Base-by-base conservation (phyloP, 2,329 filamentous ascomycete species). In the Beauveria australis region DNA sequence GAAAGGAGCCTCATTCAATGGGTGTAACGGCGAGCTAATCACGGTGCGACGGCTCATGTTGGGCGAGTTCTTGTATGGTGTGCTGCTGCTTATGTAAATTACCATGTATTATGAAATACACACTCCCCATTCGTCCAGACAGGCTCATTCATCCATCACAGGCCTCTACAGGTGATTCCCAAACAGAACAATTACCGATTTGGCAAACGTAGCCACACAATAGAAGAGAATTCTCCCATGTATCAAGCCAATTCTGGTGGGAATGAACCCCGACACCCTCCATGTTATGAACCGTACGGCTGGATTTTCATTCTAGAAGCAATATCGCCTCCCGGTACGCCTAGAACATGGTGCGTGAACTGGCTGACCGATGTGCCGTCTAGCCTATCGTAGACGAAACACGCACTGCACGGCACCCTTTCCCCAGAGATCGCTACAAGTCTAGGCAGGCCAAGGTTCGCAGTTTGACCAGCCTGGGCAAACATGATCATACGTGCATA, bases 271-370 rank as follows among this genome's bases (percentile, higher is more conserved):
- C 22, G 12, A 37, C n/a, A n/a, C 51, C 7, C 33, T 16, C 3
- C 1, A 53, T 22, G 10, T 6, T 41, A 14, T 16, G 26, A 56
- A 47, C 28, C 41, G n/a, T 22, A n/a, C 18, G n/a, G 12, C n/a
- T 10, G 28, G 5, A 40, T 24, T 56, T 56, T 56, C 43, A 40
- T 48, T 56, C 53, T 37, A 56, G 53, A 56, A 56, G 43, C 53
- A 56, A 22, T 46, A 33, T 8, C 4, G 40, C 51, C 33, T 41
- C 5, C 19, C 51, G 14, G 19, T 24, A 40, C 22, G 51, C 30
- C 33, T 40, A 8, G 19, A 19, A 53, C 33, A 48, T 37, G 53
- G 26, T 19, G 53, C 53, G 28, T 33, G 26, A 48, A 22, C 43
- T 3, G 8, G 26, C 22, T 12, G n/a, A 12, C 12, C 16, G 30